A percentile compares a stretch with the other conserved stretches of the same genome.
Conservation (phyloP, 352 stramenopile genomes). For the Pythium utonaiense region DNA sequence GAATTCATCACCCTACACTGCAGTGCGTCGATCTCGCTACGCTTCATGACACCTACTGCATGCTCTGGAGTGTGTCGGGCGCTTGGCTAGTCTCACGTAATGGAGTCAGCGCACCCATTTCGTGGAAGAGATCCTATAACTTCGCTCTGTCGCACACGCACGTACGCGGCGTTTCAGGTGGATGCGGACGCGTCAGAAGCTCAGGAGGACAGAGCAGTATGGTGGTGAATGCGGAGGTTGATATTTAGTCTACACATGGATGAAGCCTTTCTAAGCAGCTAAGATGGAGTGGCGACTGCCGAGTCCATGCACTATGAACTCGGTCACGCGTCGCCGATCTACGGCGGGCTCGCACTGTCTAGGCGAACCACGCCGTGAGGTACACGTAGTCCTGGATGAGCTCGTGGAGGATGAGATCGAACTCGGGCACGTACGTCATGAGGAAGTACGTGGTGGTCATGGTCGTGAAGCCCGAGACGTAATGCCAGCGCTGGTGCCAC, state of each 20-base stretch:
- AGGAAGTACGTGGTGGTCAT: conserved; percentile 73
- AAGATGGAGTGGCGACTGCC: not conserved
- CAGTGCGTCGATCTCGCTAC: too few relatives aligned
- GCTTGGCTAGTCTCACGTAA: too few relatives aligned
- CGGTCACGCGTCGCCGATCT: not conserved
- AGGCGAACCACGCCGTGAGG: conserved; percentile 41
- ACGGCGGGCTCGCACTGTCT: not conserved
- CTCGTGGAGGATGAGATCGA: conserved; percentile 76
- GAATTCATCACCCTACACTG: not conserved
- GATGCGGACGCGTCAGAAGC: not conserved
- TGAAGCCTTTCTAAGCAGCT: not conserved
- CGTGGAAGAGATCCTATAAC: not conserved
- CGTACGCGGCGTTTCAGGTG: not conserved
- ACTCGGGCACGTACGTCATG: conserved; percentile 71
- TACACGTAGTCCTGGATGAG: conserved; percentile 56
- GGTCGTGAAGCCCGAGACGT: conserved; percentile 73
- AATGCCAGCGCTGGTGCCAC: conserved; percentile 83
- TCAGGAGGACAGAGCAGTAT: not conserved
- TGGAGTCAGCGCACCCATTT: not conserved
- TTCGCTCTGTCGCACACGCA: not conserved
- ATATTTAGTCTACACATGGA: conserved; percentile 10
- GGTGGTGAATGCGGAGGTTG: not conserved
- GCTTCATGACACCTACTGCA: too few relatives aligned
- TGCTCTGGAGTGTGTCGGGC: too few relatives aligned
- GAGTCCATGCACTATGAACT: conserved; percentile 1